Evolutionary conservation across 2,329 filamentous ascomycete species (phyloP).

Genomic region (Alternaria gaisen): DNA sequence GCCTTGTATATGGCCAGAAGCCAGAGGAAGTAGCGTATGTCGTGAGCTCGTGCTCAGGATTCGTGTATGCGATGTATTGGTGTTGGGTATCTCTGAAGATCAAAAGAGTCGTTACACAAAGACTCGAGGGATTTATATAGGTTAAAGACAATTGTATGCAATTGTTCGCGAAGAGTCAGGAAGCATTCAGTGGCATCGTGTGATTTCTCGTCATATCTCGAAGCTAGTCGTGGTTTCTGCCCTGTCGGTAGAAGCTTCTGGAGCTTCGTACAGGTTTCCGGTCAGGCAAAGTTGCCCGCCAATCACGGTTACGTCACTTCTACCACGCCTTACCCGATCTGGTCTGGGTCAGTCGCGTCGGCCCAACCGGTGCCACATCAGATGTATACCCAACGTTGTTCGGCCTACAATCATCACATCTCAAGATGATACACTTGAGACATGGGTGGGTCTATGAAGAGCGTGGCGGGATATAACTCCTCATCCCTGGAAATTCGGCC

Average conservation of each 20-base stretch:
- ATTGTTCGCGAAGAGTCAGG: conserved; percentile 24
- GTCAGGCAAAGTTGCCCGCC: conserved; percentile 17
- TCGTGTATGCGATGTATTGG: conserved; percentile 18
- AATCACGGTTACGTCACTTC: conserved; percentile 22
- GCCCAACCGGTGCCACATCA: conserved; percentile 6
- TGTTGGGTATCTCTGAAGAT: conserved; percentile 26
- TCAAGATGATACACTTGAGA: background rate
- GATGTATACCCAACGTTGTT: conserved; percentile 13
- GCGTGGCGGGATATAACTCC: conserved; percentile 7
- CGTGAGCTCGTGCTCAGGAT: conserved; percentile 22
- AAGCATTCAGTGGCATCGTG: conserved; percentile 36
- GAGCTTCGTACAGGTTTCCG: conserved; percentile 31
- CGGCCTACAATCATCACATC: background rate
- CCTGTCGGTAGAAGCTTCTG: conserved; percentile 39
- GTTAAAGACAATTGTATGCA: conserved; percentile 12
- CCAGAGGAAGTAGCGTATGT: conserved; percentile 19
- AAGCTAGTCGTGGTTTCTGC: conserved; percentile 28
- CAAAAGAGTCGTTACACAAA: conserved; percentile 7
- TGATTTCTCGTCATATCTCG: conserved; percentile 35
- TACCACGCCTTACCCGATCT: background rate
- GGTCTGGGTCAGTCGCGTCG: background rate
- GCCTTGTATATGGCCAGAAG: conserved; percentile 31
- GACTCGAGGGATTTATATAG: conserved; percentile 37
- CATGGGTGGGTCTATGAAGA: background rate
- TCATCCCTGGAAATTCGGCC: background rate